Base-by-base conservation (phyloP, 305 asterid genomes). In the Fraxinus sp. region DNA sequence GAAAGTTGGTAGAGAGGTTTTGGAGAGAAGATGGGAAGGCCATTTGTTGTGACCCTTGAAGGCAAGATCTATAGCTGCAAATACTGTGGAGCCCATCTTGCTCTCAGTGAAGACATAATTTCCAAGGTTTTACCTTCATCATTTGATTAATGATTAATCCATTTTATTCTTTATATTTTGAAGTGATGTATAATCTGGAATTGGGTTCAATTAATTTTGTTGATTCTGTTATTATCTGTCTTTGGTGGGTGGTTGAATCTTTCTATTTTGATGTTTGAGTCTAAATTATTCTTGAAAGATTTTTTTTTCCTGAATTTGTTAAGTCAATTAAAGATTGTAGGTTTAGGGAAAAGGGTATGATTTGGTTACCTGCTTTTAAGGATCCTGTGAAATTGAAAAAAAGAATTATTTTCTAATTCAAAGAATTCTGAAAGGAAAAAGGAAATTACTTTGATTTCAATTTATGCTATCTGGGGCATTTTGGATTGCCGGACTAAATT, bases 51-150 rank as follows among this genome's bases (percentile, higher is more conserved):
- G 82, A 89, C 87, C 28, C 96, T 95, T 75, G 98, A 93, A 89
- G 98, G 97, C 81, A 90, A 80, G 91, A 90, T 93, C 91, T 95
- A 95, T 86, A 91, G 94, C 81, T 95, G 98, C 92, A 95, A 91
- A 90, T 91, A 90, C 91, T 95, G 98, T 88, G 94, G 90, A 83
- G 94, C 96, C 52, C 98, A 93, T 88, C 98, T 93, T 74, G 93
- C 94, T 88, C 86, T 88, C 68, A 74, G 85, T 70, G 90, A 94
- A 30, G 92, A 92, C 88, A 77, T 93, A 87, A 85, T 89, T 77
- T 94, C 98, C 70, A 93, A 91, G 97, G 98, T 93, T 11, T 81
- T 22, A 36, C 32, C 28, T 79, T 72, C 24, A 36, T 80, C 78
- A 66, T 66, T 68, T 46, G 74, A 66, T 66, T 66, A 66, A 3